These are phyloP conservation scores for Micromonas commoda DNA, from an alignment of 139 green algal genomes.

Conservation along the genomic window DNA sequence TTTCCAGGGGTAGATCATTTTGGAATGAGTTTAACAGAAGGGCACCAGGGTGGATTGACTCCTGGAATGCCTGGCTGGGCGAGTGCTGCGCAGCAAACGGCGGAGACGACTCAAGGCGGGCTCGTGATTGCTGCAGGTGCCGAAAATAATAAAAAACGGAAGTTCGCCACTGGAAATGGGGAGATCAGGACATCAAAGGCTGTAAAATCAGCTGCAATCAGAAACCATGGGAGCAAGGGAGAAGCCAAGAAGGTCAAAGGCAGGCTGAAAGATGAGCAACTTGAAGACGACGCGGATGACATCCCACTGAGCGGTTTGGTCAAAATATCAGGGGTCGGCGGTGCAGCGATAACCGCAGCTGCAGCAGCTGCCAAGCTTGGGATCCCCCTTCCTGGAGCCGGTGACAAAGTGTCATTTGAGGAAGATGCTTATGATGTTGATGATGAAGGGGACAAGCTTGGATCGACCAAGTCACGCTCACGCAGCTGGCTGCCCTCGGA, in stretches of 20 bases:
- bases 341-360: not conserved
- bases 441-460: not conserved
- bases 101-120: not conserved
- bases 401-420: not conserved
- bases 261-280: not conserved
- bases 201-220: not conserved
- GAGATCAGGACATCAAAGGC: not conserved
- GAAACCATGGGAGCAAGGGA: not conserved
- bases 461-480: not conserved
- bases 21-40: not conserved
- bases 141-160: not conserved
- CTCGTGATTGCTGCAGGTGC: not conserved
- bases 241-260: not conserved
- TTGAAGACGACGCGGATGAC: not conserved
- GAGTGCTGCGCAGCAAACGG: not conserved
- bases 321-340: no score
- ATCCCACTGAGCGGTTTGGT: no score
- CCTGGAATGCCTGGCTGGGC: not conserved
- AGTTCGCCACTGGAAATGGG: no score
- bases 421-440: not conserved
- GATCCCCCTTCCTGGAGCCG: not conserved
- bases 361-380: not conserved
- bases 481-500: conserved; percentile 6
- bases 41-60: not conserved
- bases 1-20: not conserved